These are phyloP conservation scores for Vaccinium vitisidaea DNA, from an alignment of 148 eudicot species.

Conservation along the genomic window DNA sequence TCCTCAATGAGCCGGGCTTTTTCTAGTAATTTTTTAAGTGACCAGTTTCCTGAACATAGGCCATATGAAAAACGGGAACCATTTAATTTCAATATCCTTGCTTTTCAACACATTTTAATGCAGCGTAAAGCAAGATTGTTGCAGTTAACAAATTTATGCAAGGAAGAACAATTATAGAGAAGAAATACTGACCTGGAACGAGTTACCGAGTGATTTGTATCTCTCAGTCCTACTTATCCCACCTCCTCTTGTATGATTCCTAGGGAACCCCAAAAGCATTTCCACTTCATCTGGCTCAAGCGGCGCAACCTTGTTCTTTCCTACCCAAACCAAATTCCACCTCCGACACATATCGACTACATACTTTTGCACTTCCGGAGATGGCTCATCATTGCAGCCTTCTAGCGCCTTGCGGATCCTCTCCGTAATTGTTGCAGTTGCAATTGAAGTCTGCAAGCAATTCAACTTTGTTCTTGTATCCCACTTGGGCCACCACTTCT, in stretches of 20 bases:
- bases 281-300: conserved; percentile 90
- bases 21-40: background rate
- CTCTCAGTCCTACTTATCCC: conserved; percentile 85
- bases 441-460: conserved; percentile 72
- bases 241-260: conserved; percentile 86
- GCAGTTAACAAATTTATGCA: background rate
- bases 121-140: background rate
- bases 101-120: background rate
- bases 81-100: background rate
- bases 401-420: conserved; percentile 68
- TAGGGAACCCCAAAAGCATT: conserved; percentile 79
- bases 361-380: conserved; percentile 46
- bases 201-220: conserved; percentile 85
- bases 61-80: background rate
- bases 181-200: conserved; percentile 65
- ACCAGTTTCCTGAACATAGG: background rate
- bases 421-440: conserved; percentile 63
- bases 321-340: conserved; percentile 95
- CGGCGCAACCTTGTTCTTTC: conserved; percentile 78
- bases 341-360: conserved; percentile 60
- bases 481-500: conserved; percentile 59
- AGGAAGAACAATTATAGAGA: background rate
- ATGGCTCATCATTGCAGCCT: conserved; percentile 52
- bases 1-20: background rate
- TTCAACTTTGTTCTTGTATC: conserved; percentile 46